Evolutionary conservation across 2,329 filamentous ascomycete species (phyloP).

Genomic region (Epichloe festucae): DNA sequence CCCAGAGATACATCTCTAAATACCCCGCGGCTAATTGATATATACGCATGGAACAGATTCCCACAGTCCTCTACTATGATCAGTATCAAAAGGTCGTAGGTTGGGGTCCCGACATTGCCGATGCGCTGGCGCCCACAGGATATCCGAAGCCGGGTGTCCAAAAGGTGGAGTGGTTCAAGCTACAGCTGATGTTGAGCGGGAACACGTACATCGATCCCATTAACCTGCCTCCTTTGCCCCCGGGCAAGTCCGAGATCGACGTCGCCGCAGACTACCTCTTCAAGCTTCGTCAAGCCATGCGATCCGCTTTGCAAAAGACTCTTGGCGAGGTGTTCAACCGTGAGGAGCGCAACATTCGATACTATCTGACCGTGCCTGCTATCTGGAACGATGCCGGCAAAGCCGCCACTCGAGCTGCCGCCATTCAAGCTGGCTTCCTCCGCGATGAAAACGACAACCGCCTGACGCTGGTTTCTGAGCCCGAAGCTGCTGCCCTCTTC

Average conservation of each 20-base stretch:
- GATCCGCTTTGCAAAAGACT: conserved; percentile 88
- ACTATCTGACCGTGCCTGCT: conserved; percentile 95
- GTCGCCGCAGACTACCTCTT: conserved; percentile 99
- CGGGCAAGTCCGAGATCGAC: conserved; percentile 97
- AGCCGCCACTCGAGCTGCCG: conserved; percentile 86
- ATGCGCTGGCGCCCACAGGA: conserved; percentile 88
- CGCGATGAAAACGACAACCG: conserved; percentile 97
- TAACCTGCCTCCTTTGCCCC: conserved; percentile 95
- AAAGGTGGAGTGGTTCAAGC: conserved; percentile 99
- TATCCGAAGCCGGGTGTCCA: conserved; percentile 97
- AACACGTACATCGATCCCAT: conserved; percentile 99
- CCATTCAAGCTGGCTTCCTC: conserved; percentile 92
- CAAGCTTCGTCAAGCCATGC: conserved; percentile 94
- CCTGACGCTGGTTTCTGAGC: conserved; percentile 86
- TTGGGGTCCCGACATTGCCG: conserved; percentile 96
- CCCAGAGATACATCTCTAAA: not conserved
- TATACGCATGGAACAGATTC: conserved; percentile 51
- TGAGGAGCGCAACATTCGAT: conserved; percentile 94
- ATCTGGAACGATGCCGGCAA: conserved; percentile 99
- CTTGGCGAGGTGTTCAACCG: conserved; percentile 94
- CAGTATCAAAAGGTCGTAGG: conserved; percentile 99
- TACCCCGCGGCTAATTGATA: not conserved
- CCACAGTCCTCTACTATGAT: conserved; percentile 98
- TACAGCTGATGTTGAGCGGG: conserved; percentile 95
- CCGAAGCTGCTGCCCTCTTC: conserved; percentile 93